Evolutionary conservation across 768 basidiomycete genomes (phyloP).

Genomic region (Rhodotorula graminis): DNA sequence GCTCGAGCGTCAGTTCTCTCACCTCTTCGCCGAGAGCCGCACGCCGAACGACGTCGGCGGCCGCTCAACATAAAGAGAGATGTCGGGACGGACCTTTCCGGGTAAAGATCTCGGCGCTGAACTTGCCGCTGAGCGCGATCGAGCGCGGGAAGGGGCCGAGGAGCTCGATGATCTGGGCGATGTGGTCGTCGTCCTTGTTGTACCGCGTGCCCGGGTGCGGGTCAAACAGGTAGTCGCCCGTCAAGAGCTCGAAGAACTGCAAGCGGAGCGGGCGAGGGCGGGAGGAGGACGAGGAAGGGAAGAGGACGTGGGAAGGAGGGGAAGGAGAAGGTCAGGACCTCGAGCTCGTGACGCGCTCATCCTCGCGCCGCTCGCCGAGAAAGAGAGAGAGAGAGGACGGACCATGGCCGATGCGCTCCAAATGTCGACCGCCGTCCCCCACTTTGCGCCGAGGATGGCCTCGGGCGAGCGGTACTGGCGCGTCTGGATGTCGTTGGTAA

Average conservation of each 20-base stretch:
- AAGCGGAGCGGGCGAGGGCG: too few relatives aligned
- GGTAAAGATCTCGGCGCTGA: constrained; percentile 90
- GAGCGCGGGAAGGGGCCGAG: constrained; percentile 80
- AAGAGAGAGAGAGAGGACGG: constrained; percentile 45
- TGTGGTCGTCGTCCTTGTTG: constrained; percentile 91
- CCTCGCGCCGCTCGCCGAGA: background rate
- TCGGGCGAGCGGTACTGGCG: constrained; percentile 96
- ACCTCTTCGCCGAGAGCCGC: too few relatives aligned
- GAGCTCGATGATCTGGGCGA: constrained; percentile 95
- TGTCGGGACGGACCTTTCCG: constrained; percentile 65
- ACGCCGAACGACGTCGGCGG: too few relatives aligned
- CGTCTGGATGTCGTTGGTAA: constrained; percentile 97
- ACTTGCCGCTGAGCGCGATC: constrained; percentile 84
- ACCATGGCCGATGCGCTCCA: constrained; percentile 96
- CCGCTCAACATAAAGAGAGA: constrained; percentile 1
- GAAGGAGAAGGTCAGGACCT: background rate
- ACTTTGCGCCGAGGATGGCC: constrained; percentile 91
- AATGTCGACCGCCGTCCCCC: constrained; percentile 91
- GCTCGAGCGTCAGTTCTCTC: background rate
- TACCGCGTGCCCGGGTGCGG: constrained; percentile 91
- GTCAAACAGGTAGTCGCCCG: constrained; percentile 97
- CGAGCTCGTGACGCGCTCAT: too few relatives aligned
- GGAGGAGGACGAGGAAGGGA: too few relatives aligned
- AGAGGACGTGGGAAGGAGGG: too few relatives aligned
- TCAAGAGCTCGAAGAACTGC: constrained; percentile 81